Evolutionary conservation across 257 asterid genomes (phyloP).

Genomic region (Salvia splendens): DNA sequence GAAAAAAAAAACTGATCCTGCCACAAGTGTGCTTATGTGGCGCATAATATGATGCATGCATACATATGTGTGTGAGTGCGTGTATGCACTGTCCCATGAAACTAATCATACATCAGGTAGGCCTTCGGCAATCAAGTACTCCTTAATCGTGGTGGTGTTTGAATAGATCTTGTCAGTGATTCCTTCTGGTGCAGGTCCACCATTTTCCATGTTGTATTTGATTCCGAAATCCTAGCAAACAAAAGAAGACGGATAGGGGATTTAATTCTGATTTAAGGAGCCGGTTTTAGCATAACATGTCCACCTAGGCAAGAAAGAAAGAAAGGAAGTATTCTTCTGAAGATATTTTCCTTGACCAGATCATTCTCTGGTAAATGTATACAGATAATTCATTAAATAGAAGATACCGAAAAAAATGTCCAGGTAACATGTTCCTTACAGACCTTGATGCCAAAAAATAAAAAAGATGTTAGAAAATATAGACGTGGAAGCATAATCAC

Average conservation of each 20-base stretch:
- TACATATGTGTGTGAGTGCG: no score
- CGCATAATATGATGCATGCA: background rate
- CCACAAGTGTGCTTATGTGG: conserved; percentile 6
- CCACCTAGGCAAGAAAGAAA: background rate
- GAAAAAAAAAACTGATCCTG: background rate
- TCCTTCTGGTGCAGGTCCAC: conserved; percentile 99
- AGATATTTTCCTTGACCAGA: background rate
- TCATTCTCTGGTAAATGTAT: background rate
- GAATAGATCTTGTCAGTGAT: conserved; percentile 81
- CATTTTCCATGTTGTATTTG: conserved; percentile 99
- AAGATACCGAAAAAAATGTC: background rate
- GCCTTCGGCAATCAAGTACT: conserved; percentile 88
- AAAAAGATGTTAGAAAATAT: background rate
- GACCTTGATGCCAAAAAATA: background rate
- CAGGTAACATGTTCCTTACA: background rate
- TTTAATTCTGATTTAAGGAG: conserved; percentile 4
- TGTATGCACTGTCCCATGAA: background rate
- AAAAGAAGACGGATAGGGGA: conserved; percentile 24
- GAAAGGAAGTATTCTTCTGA: conserved; percentile 5
- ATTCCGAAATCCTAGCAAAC: conserved; percentile 87
- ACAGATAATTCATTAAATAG: background rate
- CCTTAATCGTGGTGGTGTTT: conserved; percentile 88
- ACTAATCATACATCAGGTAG: conserved; percentile 76
- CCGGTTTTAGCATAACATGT: conserved; percentile 9
- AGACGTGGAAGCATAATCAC: background rate